Percentiles rank a stretch among this genome's conserved stretches.
These are phyloP conservation scores for Cadophora sp. DNA, from an alignment of 2,329 filamentous ascomycete genomes.

Conservation along the genomic window DNA sequence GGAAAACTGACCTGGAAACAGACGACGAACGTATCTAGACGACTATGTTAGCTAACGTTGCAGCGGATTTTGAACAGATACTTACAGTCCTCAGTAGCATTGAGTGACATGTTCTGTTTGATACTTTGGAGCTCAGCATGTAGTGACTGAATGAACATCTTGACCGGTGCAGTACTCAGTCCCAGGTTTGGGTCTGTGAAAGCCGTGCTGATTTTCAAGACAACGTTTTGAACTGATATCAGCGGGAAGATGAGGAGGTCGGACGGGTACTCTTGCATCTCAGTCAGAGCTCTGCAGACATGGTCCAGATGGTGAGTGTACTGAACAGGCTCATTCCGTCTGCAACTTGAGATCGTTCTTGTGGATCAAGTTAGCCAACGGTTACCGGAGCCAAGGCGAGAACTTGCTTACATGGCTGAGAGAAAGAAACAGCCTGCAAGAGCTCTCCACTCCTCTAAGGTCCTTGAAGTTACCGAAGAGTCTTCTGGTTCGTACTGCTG, in stretches of 20 bases:
- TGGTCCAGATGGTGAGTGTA: slow-evolving; percentile 23
- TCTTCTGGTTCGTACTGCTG: slow-evolving; percentile 24
- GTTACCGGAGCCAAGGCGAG: not conserved
- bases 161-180: slow-evolving; percentile 10
- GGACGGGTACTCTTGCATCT: slow-evolving; percentile 35
- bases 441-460: slow-evolving; percentile 36
- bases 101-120: slow-evolving; percentile 9
- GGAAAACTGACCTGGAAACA: slow-evolving; percentile 15
- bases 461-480: slow-evolving; percentile 25
- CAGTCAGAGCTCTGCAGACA: slow-evolving; percentile 16
- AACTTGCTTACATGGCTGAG: slow-evolving; percentile 17
- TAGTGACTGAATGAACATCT: slow-evolving; percentile 21
- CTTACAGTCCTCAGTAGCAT: slow-evolving; percentile 12
- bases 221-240: slow-evolving; percentile 34
- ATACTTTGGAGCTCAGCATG: slow-evolving; percentile 18
- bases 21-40: slow-evolving; percentile 3
- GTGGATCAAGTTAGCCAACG: not conserved
- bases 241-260: slow-evolving; percentile 37
- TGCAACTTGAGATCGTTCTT: slow-evolving; percentile 20
- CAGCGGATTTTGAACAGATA: not conserved
- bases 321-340: slow-evolving; percentile 17
- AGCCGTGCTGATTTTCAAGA: slow-evolving; percentile 21
- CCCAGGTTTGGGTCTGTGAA: slow-evolving; percentile 22
- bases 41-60: not conserved
- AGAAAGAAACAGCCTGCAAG: slow-evolving; percentile 29